Evolutionary conservation across 2,329 filamentous ascomycete genomes (phyloP).

Genomic region (Botrytis deweyae): DNA sequence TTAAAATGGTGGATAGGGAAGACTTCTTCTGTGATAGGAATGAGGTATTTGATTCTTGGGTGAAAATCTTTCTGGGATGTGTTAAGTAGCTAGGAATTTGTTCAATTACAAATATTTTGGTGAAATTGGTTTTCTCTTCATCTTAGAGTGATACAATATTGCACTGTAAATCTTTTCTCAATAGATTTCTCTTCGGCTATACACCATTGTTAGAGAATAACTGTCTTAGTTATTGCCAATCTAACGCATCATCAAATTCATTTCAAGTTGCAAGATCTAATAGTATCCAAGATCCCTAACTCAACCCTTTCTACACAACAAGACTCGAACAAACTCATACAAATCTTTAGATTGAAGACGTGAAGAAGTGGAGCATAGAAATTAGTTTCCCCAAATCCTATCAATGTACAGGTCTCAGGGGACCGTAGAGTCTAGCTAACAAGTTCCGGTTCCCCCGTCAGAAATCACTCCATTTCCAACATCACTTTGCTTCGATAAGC

Average conservation of each 20-base stretch:
- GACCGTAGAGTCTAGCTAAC: neutral
- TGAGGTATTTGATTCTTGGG: neutral
- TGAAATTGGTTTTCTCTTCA: neutral
- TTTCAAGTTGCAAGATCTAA: neutral
- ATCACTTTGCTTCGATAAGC: neutral
- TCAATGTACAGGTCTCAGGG: neutral
- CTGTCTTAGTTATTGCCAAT: neutral
- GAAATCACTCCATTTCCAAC: neutral
- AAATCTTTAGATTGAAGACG: neutral
- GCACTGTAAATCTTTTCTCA: neutral
- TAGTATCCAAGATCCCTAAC: neutral
- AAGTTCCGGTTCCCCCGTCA: fast-evolving
- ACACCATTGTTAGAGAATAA: neutral
- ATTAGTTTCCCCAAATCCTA: neutral
- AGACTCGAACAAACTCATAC: neutral
- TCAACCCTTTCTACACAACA: fast-evolving
- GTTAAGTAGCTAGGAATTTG: neutral
- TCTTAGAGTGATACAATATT: neutral
- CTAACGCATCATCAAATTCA: neutral
- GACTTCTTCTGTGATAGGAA: neutral
- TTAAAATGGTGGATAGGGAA: neutral
- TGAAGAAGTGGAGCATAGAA: neutral
- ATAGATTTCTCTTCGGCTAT: neutral
- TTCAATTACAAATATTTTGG: neutral
- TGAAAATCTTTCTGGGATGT: neutral